Percentiles rank a stretch among this genome's conserved stretches.
phyloP scores from a whole-genome alignment of 345 rosid species.

The Hypericum perforatum region DNA sequence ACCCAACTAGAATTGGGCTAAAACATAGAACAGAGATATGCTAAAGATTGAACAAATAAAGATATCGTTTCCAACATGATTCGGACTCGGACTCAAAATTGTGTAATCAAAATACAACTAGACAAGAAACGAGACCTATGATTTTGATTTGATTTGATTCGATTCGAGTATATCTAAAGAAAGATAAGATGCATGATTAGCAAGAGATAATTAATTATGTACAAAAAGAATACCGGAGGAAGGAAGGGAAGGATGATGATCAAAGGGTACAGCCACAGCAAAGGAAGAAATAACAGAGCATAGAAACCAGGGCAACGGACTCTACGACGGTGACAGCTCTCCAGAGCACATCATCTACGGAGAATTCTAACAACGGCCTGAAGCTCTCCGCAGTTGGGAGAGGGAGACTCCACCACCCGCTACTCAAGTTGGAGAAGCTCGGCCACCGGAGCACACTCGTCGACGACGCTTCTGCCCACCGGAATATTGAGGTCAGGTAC shows the following conservation, averaged over 20 bases:
- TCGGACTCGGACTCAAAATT: no score
- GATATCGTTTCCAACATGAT: no score
- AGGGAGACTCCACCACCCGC: constrained; percentile 3
- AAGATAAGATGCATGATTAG: no score
- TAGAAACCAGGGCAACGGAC: constrained; percentile 54
- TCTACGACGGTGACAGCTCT: constrained; percentile 46
- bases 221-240: neutral
- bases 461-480: constrained; percentile 53
- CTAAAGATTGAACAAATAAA: no score
- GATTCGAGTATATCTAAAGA: no score
- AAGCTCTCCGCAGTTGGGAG: constrained; percentile 10
- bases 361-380: constrained; percentile 29
- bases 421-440: constrained; percentile 16
- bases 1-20: no score
- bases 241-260: constrained; percentile 7
- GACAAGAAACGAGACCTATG: no score
- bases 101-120: no score
- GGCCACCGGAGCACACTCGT: constrained; percentile 17
- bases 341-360: constrained; percentile 67
- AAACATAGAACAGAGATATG: no score
- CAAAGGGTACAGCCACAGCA: constrained; percentile 81
- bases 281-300: constrained; percentile 66
- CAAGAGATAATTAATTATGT: neutral
- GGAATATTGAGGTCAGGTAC: constrained; percentile 24
- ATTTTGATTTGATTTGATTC: no score